Base-by-base conservation (phyloP, 305 asterid genomes). In the Monarda citriodora region DNA sequence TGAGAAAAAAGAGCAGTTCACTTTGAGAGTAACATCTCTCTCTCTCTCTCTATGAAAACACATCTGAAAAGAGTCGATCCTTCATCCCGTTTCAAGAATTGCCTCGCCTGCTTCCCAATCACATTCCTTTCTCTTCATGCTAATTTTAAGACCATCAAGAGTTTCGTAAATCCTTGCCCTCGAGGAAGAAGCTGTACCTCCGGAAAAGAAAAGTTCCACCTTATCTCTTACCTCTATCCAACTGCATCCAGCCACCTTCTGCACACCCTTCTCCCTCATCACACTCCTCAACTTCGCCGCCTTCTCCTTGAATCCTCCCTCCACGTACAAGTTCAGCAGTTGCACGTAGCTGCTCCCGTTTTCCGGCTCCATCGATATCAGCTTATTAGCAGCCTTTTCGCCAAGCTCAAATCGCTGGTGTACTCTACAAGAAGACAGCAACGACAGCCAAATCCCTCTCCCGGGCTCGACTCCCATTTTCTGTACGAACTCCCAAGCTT, bases 191-290 rank as follows among this genome's bases (percentile, higher is more conserved):
- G 86, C 78, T 9, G 95, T 71, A 71, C 84, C 96, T 21, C 95
- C 88, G 0, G 98, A 83, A 79, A 67, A 85, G 72, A 91, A 91
- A 60, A 80, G 81, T 31, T 80, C 83, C 40, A 79, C 78, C 66
- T 78, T 72, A 72, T 77, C 72, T 64, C 70, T 82, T 41, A 79
- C 77, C 79, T 88, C 95, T 37, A 91, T 79, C 98, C 98, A 91
- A 70, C 98, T 91, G 66, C 91, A 88, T 25, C 97, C 99, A 0
- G 96, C 94, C 14, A 51, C 38, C 87, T 93, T 93, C 65, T 41
- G 67, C 59, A 85, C 56, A 32, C 95, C 97, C 71, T 65, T 79
- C 66, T 79, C 75, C 79, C 73, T 87, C 95, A 85, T 80, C 68
- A 63, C 20, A 37, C 59, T 73, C 80, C 99, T 83, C 80, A 89